These are phyloP conservation scores for Xylaria acuta DNA, from an alignment of 495 filamentous ascomycete species.

Conservation along the genomic window DNA sequence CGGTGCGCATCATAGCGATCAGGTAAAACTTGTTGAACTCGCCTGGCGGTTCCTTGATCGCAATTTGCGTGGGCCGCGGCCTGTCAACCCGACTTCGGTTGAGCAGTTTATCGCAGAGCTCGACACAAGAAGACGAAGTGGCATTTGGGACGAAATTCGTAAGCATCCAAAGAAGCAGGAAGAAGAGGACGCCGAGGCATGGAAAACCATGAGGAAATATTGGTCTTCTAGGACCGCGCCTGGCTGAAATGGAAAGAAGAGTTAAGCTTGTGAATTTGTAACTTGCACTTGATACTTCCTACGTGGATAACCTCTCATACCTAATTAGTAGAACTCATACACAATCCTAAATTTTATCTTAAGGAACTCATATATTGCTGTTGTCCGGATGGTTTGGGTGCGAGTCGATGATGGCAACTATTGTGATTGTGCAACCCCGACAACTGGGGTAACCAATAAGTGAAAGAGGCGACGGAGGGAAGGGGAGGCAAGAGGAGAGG, in stretches of 20 bases:
- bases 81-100: constrained; percentile 19
- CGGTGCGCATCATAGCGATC: constrained; percentile 30
- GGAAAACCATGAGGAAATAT: constrained; percentile 27
- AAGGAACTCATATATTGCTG: neutral
- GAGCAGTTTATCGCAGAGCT: constrained; percentile 30
- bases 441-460: too few species aligned
- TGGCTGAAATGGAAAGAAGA: neutral
- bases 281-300: neutral
- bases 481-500: too few species aligned
- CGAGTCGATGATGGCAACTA: neutral
- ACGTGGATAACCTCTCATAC: neutral
- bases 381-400: neutral
- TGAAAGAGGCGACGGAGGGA: too few species aligned
- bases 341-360: neutral
- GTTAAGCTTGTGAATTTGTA: neutral
- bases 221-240: constrained; percentile 33
- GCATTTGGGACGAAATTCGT: constrained; percentile 25
- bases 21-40: constrained; percentile 33
- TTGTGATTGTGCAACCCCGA: neutral
- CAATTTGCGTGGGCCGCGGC: constrained; percentile 30
- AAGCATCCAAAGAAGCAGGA: constrained; percentile 27
- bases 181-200: constrained; percentile 32
- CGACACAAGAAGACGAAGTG: constrained; percentile 15
- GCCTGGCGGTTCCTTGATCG: constrained; percentile 39
- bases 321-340: neutral